Evolutionary conservation across 176 grass and related monocot genomes (phyloP), one percentile per base, ranked within the genome.

Genomic region (Aegilops bicornis): DNA sequence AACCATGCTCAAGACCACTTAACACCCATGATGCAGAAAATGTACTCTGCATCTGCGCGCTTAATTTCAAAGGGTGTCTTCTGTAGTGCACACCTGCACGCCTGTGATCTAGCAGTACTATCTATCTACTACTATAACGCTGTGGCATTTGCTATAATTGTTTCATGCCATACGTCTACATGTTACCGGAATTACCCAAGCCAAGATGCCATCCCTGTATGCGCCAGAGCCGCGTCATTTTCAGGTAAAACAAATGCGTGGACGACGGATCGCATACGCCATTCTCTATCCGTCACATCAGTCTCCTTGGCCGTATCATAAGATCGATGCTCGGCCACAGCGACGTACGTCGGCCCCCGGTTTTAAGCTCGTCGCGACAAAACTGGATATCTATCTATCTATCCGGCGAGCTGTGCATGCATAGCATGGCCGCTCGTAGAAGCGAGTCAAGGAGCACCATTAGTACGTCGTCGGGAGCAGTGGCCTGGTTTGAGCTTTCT

Each of bases 401-500:
- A 62, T 0, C 73, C 9, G 35, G 37, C 45, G 48, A 48, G 39
- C 79, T 68, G 79, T 68, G 16, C 64, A 19, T 54, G 16, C 50
- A 47, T 47, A 47, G 43, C 43, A 17, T 17, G 48, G 48, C 54
- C 54, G 23, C 73, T 19, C 48, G 48, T 72, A 78, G 30, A 64
- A 64, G 48, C 37, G 25, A 64, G 42, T 69, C 20, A 23, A 45
- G 35, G 50, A 33, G 54, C 12, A 8, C 45, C 73, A 67, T 69
- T 73, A 32, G 71, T 33, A 73, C 73, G 64, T 73, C 22, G 54
- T 54, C 22, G 9, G 79, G 16, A 79, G 84, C 84, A 83, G 84
- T 79, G 79, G 39, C 65, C 84, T 78, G 54, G 72, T 40, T 86
- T 37, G 54, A 86, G 73, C 84, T 86, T 19, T 24, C 69, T 43